phyloP scores from a whole-genome alignment of 345 rosid genomes.

The Noccaea bulbosa region DNA sequence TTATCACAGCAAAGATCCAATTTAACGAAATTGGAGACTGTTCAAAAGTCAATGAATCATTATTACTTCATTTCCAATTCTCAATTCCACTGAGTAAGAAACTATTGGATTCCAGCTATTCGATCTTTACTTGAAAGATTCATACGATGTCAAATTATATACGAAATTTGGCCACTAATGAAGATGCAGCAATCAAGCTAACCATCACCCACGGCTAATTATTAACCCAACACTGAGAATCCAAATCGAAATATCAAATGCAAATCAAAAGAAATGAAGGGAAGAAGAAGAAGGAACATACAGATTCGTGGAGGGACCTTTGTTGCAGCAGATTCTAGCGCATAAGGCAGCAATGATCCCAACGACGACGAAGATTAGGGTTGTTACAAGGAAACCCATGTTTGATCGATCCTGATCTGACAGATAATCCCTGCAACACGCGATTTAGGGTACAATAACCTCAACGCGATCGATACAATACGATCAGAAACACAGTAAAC shows the following conservation, averaged over 20 bases:
- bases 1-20: constrained; percentile 1
- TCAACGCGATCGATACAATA: constrained; percentile 13
- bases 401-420: constrained; percentile 49
- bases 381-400: constrained; percentile 92
- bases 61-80: background rate
- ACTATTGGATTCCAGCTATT: constrained; percentile 14
- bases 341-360: constrained; percentile 81
- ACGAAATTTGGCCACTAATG: background rate
- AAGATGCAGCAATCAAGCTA: constrained; percentile 6
- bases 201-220: background rate
- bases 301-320: constrained; percentile 92
- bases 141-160: background rate
- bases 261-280: constrained; percentile 12
- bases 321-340: constrained; percentile 87
- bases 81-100: constrained; percentile 17
- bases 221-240: background rate
- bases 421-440: constrained; percentile 32
- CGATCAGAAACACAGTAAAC: background rate
- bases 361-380: constrained; percentile 73
- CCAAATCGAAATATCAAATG: constrained; percentile 18
- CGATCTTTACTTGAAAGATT: background rate
- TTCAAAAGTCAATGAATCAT: constrained; percentile 14
- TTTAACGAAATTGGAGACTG: background rate
- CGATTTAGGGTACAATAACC: constrained; percentile 22
- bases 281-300: constrained; percentile 45